Conservation (phyloP, 2,329 filamentous ascomycete species). For the Trichoderma asperellum region DNA sequence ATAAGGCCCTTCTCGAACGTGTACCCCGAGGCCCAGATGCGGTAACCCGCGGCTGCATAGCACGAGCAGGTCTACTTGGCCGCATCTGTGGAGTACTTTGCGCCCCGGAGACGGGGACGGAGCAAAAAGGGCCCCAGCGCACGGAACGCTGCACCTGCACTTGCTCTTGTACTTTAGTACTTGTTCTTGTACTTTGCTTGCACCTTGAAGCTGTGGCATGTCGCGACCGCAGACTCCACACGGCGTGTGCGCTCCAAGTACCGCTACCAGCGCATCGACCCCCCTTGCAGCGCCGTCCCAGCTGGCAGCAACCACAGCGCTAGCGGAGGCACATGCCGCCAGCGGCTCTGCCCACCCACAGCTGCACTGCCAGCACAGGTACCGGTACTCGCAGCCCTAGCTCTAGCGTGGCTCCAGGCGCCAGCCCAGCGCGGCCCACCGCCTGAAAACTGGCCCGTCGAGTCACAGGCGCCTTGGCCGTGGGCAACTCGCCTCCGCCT, state of each 20-base stretch:
- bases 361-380: background rate
- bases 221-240: background rate
- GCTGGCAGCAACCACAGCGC: background rate
- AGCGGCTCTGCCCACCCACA: background rate
- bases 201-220: background rate
- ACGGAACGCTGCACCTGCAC: background rate
- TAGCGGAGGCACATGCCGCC: background rate
- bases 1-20: slow-evolving; percentile 9
- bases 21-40: background rate
- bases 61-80: background rate
- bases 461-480: slow-evolving; percentile 27
- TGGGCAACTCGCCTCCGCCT: slow-evolving; percentile 27
- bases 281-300: background rate
- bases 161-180: background rate
- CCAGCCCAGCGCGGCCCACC: background rate
- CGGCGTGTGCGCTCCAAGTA: background rate
- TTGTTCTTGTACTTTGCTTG: background rate
- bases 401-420: background rate
- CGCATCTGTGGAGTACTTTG: slow-evolving; percentile 11
- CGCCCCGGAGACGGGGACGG: slow-evolving; percentile 16
- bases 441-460: slow-evolving; percentile 12
- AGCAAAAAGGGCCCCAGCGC: background rate
- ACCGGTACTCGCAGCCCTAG: slow-evolving; percentile 7
- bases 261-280: background rate
- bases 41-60: background rate